Evolutionary conservation across 257 asterid genomes (phyloP), one percentile per base, ranked within the genome.

Genomic region (Plantago major): DNA sequence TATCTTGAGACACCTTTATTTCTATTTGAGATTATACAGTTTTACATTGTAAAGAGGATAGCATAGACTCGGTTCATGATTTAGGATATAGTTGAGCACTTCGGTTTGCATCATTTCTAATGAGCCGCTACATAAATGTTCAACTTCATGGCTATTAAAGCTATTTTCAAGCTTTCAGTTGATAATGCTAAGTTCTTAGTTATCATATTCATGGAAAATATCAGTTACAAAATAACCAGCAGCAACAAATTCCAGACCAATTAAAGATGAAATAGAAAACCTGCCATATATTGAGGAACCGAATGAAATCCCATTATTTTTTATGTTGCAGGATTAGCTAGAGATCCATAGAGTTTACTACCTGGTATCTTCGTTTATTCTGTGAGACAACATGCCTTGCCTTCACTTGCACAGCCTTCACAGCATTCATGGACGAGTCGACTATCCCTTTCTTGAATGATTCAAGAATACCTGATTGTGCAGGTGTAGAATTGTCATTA

Each of bases 341-440:
- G 37, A 77, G 50, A 70, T n/a, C 4, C 56, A 71, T 56, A 56
- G 40, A 58, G 22, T 30, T 58, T 56, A 11, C 53, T 75, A 92
- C 99, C 97, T 89, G 97, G 86, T 92, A 92, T 86, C 99, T 83
- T 70, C 97, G 76, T 78, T 92, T 92, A 82, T 92, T 92, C 67
- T 92, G 99, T 15, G 99, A 92, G 62, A 92, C 99, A 26, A 81
- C 75, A 61, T 89, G 97, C 14, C 97, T 89, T 61, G 99, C 99
- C 80, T 92, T 92, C 28, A 84, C 90, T 76, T 92, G 98, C 77
- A 92, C 90, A 63, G 97, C 90, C 77, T 88, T 92, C 72, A 92
- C 93, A 30, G 96, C 99, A 74, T 72, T 81, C 67, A 92, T 55
- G 44, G 97, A 92, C 54, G 99, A 76, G 77, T 86, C 99, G 72